Evolutionary conservation across 805 yeast genomes (phyloP).

Genomic region (Saccharomycopsis capsularis): DNA sequence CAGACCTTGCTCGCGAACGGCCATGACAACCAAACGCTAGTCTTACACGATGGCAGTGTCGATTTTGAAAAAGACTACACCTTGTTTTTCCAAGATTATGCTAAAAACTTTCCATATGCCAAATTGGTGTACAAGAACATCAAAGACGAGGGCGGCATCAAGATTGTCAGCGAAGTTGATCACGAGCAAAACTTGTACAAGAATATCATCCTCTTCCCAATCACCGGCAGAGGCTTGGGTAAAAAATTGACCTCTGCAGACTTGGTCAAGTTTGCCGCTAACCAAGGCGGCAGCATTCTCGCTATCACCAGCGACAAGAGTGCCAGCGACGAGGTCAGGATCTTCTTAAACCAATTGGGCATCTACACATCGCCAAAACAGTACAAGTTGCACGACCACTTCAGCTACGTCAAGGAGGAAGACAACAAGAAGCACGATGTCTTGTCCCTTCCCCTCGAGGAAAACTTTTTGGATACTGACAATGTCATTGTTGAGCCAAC

Average conservation of each 20-base stretch:
- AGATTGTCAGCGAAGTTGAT: conserved; percentile 16
- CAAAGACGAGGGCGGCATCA: conserved; percentile 22
- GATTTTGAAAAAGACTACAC: conserved; percentile 24
- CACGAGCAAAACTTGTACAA: conserved; percentile 35
- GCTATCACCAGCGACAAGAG: conserved; percentile 49
- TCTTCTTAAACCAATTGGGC: conserved; percentile 72
- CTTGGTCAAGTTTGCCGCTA: conserved; percentile 51
- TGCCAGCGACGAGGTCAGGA: conserved; percentile 54
- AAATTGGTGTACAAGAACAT: conserved; percentile 24
- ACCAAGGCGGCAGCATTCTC: conserved; percentile 68
- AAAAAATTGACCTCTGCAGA: conserved; percentile 37
- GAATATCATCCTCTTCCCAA: conserved; percentile 54
- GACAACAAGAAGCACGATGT: conserved; percentile 25
- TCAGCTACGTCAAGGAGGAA: conserved; percentile 31
- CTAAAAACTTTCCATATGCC: conserved; percentile 19
- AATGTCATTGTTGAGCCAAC: conserved; percentile 20
- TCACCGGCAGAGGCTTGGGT: conserved; percentile 39
- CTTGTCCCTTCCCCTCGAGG: conserved; percentile 22
- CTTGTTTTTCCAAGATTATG: conserved; percentile 23
- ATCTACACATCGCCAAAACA: conserved; percentile 77
- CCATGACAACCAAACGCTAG: conserved; percentile 10
- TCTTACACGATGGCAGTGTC: conserved; percentile 20
- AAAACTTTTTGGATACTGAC: conserved; percentile 19
- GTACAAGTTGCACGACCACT: conserved; percentile 59
- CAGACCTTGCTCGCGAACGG: no score